A percentile compares a stretch with the other conserved stretches of the same genome.
Conservation (phyloP, 2,329 filamentous ascomycete species). For the Dryadomyces quercivorus region DNA sequence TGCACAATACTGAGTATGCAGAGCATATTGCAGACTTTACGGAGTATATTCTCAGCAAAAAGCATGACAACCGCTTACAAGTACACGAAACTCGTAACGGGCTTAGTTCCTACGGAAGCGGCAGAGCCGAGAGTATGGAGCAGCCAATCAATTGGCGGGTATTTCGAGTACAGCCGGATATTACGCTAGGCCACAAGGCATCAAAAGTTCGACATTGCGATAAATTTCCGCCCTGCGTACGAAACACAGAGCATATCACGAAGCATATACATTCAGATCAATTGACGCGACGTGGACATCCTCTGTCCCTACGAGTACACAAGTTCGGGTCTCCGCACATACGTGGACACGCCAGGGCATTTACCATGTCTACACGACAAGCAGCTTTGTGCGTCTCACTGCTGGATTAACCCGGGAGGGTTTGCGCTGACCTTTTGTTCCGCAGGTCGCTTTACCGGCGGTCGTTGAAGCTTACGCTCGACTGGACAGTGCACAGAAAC, state of each 20-base stretch:
- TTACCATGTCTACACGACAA: constrained; percentile 1
- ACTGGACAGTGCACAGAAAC: constrained; percentile 89
- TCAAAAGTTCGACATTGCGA: neutral
- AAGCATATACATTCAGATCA: neutral
- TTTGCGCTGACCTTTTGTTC: neutral
- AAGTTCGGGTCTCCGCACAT: no score
- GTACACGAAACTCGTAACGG: no score
- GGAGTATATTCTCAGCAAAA: no score
- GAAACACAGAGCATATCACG: neutral
- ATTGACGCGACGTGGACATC: neutral
- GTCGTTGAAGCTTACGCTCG: constrained; percentile 81
- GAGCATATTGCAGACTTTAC: no score
- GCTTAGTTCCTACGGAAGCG: no score
- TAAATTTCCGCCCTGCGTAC: neutral
- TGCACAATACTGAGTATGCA: no score
- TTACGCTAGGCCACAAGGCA: neutral
- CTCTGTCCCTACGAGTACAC: neutral
- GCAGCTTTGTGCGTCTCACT: neutral
- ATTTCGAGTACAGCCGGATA: neutral
- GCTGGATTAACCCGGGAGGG: no score
- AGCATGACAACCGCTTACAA: no score
- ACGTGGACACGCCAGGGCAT: neutral
- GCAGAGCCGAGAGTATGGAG: no score
- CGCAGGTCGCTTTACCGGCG: constrained; percentile 75
- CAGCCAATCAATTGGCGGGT: neutral